Percentiles rank a stretch among this genome's conserved stretches.
Conservation (phyloP, 106 monocot genomes). For the Dactylorhiza incarnata region DNA sequence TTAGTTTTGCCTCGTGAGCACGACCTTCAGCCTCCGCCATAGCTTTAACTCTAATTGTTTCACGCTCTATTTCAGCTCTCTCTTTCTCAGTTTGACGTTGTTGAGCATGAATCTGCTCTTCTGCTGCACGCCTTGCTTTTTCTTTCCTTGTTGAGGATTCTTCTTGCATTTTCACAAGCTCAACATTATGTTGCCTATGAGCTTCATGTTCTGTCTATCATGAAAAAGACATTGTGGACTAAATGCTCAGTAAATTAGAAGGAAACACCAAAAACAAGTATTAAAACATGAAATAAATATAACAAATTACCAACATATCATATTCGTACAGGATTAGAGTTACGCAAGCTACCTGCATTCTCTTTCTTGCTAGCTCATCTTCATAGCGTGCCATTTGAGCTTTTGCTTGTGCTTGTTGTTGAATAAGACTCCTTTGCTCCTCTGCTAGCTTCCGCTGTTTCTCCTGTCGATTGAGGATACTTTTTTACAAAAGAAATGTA, state of each 20-base stretch:
- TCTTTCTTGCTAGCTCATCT: slow-evolving; percentile 91
- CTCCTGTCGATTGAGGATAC: slow-evolving; percentile 34
- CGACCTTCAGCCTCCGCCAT: slow-evolving; percentile 90
- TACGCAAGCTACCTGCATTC: slow-evolving; percentile 65
- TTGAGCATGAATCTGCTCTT: slow-evolving; percentile 82
- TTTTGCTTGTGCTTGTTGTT: slow-evolving; percentile 82
- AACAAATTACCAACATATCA: not conserved
- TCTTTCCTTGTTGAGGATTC: slow-evolving; percentile 71
- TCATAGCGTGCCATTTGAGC: slow-evolving; percentile 88
- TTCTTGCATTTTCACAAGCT: slow-evolving; percentile 98
- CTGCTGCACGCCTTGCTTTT: slow-evolving; percentile 64
- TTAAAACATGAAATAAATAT: not conserved
- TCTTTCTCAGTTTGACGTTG: slow-evolving; percentile 74
- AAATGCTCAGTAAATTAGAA: not conserved
- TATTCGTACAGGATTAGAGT: not conserved
- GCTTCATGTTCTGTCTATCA: slow-evolving; percentile 78
- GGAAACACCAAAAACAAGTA: not conserved
- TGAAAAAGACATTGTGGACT: not conserved
- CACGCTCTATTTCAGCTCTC: slow-evolving; percentile 73
- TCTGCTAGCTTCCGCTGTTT: slow-evolving; percentile 69
- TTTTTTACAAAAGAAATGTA: not conserved
- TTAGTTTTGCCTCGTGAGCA: slow-evolving; percentile 73
- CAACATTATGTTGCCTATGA: slow-evolving; percentile 71
- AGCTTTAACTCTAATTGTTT: slow-evolving; percentile 76
- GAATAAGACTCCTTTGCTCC: slow-evolving; percentile 65